A percentile compares a stretch with the other conserved stretches of the same genome.
Evolutionary conservation across 345 rosid species (phyloP).

Genomic region (Eucalyptus polyanthemos): DNA sequence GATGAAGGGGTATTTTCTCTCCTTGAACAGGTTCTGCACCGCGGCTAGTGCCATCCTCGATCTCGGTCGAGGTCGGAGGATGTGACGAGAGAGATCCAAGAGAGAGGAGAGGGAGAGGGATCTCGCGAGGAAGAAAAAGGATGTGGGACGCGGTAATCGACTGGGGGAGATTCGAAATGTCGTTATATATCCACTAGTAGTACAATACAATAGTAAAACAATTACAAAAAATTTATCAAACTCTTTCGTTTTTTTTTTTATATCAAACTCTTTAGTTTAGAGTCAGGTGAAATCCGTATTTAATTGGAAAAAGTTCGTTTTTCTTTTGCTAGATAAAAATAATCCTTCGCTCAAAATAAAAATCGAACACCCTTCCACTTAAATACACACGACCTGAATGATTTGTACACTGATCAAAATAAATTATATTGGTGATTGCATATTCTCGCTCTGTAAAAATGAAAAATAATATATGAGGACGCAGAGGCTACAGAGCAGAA

Average conservation of each 20-base stretch:
- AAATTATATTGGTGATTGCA: background rate
- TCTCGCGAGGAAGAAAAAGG: background rate
- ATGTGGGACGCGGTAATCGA: background rate
- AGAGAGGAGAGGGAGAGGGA: background rate
- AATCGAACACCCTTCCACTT: background rate
- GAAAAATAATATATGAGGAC: background rate
- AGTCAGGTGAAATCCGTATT: background rate
- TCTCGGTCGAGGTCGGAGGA: background rate
- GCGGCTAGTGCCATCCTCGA: conserved; percentile 26
- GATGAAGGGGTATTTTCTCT: conserved; percentile 32
- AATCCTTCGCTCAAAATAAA: background rate
- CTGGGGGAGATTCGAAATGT: background rate
- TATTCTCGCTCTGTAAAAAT: background rate
- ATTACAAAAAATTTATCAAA: background rate
- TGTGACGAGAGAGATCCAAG: background rate
- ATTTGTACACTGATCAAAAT: background rate
- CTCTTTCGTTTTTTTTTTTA: background rate
- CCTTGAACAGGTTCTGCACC: conserved; percentile 27
- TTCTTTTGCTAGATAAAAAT: background rate
- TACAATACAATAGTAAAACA: background rate
- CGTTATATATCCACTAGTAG: background rate
- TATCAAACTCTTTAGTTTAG: background rate
- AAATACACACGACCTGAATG: rapidly evolving
- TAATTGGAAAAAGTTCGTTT: background rate
- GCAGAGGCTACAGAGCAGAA: background rate